Conservation (phyloP, 371 early-diverging fungal genomes). For the Lichtheimia corymbifera region DNA sequence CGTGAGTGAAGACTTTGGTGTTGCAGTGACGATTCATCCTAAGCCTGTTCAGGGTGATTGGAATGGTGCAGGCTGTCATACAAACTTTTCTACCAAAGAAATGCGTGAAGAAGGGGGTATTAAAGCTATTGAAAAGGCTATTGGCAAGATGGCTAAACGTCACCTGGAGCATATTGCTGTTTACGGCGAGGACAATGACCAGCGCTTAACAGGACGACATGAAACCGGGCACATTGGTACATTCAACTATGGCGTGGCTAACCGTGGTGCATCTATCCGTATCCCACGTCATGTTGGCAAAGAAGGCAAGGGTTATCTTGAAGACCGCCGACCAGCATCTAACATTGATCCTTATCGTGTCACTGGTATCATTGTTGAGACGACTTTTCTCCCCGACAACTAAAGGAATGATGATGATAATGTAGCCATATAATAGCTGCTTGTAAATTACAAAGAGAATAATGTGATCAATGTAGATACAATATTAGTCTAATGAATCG, state of each 20-base stretch:
- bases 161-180: conserved; percentile 65
- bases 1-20: conserved; percentile 59
- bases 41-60: conserved; percentile 60
- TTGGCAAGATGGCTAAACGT: conserved; percentile 47
- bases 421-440: background rate
- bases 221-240: conserved; percentile 62
- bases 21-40: conserved; percentile 52
- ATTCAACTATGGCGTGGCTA: conserved; percentile 65
- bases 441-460: too few relatives aligned
- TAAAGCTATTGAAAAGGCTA: conserved; percentile 51
- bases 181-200: conserved; percentile 67
- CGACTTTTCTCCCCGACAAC: conserved; percentile 35
- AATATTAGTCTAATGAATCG: too few relatives aligned
- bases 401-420: conserved; percentile 1
- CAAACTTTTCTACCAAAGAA: conserved; percentile 51
- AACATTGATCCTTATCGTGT: conserved; percentile 69
- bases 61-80: conserved; percentile 56
- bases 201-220: conserved; percentile 61
- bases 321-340: conserved; percentile 66
- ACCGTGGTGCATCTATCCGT: conserved; percentile 70
- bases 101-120: conserved; percentile 56
- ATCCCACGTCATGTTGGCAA: conserved; percentile 65
- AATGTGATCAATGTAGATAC: too few relatives aligned
- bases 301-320: conserved; percentile 62
- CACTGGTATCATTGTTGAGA: conserved; percentile 58